Conservation (phyloP, 1,284 basidiomycete species). For the Irpex rosettiformis region DNA sequence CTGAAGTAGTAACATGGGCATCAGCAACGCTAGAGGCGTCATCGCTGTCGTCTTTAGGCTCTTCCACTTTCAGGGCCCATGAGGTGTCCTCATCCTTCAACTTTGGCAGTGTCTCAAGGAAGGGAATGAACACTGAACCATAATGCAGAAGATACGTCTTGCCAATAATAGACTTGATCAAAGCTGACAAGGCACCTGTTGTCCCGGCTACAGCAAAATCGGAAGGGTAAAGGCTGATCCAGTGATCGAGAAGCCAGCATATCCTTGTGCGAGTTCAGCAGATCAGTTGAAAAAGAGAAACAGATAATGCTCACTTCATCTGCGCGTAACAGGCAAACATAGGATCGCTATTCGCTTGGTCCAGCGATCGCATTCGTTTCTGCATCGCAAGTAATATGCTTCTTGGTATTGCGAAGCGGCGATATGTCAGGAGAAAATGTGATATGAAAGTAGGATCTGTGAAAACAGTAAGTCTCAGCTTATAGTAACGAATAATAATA, state of each 20-base stretch:
- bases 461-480: background rate
- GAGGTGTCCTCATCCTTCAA: conserved; percentile 60
- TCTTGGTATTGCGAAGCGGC: conserved; percentile 72
- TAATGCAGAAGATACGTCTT: conserved; percentile 80
- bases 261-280: conserved; percentile 43
- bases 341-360: conserved; percentile 67
- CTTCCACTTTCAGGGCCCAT: conserved; percentile 68
- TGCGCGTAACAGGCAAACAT: conserved; percentile 82
- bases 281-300: conserved; percentile 1
- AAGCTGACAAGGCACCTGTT: conserved; percentile 63
- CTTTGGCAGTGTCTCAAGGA: conserved; percentile 60
- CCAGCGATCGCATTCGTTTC: conserved; percentile 74
- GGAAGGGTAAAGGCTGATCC: conserved; percentile 68
- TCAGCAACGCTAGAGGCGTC: conserved; percentile 50
- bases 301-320: conserved; percentile 58
- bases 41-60: conserved; percentile 57
- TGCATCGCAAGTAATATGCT: conserved; percentile 79
- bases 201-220: conserved; percentile 77
- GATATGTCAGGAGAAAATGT: conserved; percentile 77
- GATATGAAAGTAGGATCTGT: conserved; percentile 66
- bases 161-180: conserved; percentile 71
- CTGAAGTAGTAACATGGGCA: conserved; percentile 23
- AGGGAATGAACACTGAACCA: conserved; percentile 74
- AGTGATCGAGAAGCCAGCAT: conserved; percentile 69
- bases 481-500: background rate